Base-by-base conservation (phyloP, 1,284 basidiomycete genomes). In the Puccinia polysora region DNA sequence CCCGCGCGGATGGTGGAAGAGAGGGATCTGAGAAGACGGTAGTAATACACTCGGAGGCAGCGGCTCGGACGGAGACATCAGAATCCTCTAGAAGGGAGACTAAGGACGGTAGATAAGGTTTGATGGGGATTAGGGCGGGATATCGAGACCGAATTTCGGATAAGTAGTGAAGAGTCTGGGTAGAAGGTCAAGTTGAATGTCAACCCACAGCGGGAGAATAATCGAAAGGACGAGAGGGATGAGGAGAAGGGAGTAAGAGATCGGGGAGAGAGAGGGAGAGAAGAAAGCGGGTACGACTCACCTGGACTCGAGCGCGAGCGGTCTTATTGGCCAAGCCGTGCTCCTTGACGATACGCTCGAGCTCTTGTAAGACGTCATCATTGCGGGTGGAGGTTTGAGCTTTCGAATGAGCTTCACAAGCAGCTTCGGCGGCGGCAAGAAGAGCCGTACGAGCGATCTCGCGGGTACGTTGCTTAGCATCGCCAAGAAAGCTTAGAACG, bases 71-170 rank as follows among this genome's bases (percentile, higher is more conserved):
- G 75, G 86, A 86, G 3, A 88, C 86, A 78, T 99, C 95, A 0
- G 88, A 86, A 80, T 98, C 94, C 81, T 96, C 90, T 25, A 98
- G 84, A 50, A 88, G 82, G 68, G 88, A 89, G 18, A 97, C 90
- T 53, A 98, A 85, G 25, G 84, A 81, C 0, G 89, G 81, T 34
- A 96, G 84, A 80, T 90, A 95, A 1, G 90, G 86, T 63, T 89
- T 86, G 56, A 98, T 84, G 14, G 91, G 91, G 75, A 96, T 89
- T 64, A 85, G 84, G 67, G 86, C 88, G 84, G 59, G 81, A 78
- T 50, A 86, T 84, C 36, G 49, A 40, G 73, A 67, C 20, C 65
- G 55, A 15, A 70, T 65, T 30, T 65, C 88, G 86, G 75, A 90
- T 84, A 75, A 87, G 84, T 32, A 88, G 86, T 70, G 15, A 67